Conservation (phyloP, 768 basidiomycete genomes). For the Mycena kentingensis region DNA sequence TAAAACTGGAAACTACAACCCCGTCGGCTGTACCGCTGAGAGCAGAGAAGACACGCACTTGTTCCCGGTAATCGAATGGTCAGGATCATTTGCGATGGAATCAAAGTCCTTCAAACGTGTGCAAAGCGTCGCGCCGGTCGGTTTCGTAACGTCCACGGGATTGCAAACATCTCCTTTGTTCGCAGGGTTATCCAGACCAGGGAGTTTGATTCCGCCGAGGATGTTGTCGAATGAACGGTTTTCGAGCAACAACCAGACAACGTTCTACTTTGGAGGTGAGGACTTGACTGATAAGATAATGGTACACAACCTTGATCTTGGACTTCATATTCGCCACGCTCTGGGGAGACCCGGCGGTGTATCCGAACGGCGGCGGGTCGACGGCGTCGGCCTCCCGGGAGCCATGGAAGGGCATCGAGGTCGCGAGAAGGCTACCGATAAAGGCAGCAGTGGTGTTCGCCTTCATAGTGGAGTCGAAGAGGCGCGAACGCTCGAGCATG, state of each 20-base stretch:
- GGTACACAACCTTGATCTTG: slow-evolving; percentile 20
- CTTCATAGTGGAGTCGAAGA: slow-evolving; percentile 15
- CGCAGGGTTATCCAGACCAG: slow-evolving; percentile 24
- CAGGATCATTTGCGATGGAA: slow-evolving; percentile 27
- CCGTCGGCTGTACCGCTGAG: too few species aligned
- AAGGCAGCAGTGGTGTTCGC: slow-evolving; percentile 20
- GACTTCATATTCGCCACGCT: slow-evolving; percentile 23
- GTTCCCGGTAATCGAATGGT: slow-evolving; percentile 29
- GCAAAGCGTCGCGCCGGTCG: slow-evolving; percentile 24
- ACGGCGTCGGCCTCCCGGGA: background rate
- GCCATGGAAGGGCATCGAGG: slow-evolving; percentile 6
- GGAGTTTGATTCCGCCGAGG: slow-evolving; percentile 27
- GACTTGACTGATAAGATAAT: background rate
- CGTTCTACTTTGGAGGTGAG: slow-evolving; percentile 15
- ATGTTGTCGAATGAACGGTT: slow-evolving; percentile 35
- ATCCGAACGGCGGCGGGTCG: slow-evolving; percentile 20
- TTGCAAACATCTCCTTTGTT: slow-evolving; percentile 28
- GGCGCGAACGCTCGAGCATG: background rate
- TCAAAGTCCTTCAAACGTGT: slow-evolving; percentile 23
- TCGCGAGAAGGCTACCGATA: slow-evolving; percentile 17
- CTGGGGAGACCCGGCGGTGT: slow-evolving; percentile 19
- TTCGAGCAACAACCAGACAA: slow-evolving; percentile 31
- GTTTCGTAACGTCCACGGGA: slow-evolving; percentile 23
- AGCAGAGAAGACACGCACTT: too few species aligned
- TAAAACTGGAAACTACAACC: slow-evolving; percentile 32